phyloP scores from a whole-genome alignment of 1,284 basidiomycete genomes.

The Malassezia restricta region DNA sequence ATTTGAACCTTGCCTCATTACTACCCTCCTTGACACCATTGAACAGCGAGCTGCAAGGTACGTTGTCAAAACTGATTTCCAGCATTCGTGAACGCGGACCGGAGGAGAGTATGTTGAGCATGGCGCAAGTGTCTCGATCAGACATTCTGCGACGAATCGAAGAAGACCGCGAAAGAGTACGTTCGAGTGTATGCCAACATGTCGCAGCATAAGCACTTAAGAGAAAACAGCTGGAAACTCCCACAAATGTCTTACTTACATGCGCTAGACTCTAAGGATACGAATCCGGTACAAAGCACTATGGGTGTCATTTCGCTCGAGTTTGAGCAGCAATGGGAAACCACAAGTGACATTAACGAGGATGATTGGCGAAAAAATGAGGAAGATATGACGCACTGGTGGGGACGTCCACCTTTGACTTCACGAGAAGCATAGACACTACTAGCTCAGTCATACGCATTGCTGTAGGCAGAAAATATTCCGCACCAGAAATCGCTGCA shows the following conservation, averaged over 20 bases:
- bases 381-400: constrained; percentile 21
- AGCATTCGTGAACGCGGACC: constrained; percentile 46
- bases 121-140: constrained; percentile 1
- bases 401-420: constrained; percentile 7
- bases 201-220: constrained; percentile 63
- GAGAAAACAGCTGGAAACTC: constrained; percentile 81
- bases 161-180: constrained; percentile 15
- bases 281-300: neutral
- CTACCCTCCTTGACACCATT: neutral
- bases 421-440: too few species aligned
- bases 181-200: neutral
- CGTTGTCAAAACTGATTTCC: constrained; percentile 1
- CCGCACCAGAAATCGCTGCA: neutral
- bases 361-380: constrained; percentile 20
- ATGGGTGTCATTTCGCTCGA: constrained; percentile 18
- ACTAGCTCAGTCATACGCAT: too few species aligned
- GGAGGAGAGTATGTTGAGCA: constrained; percentile 46
- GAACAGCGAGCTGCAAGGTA: constrained; percentile 5
- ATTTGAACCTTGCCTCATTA: constrained; percentile 9
- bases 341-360: constrained; percentile 24
- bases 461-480: neutral
- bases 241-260: constrained; percentile 50
- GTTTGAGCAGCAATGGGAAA: constrained; percentile 27
- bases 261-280: neutral
- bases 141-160: constrained; percentile 81